These are phyloP conservation scores for Lactifluus hygrophoroides DNA, from an alignment of 768 basidiomycete genomes.

Conservation along the genomic window DNA sequence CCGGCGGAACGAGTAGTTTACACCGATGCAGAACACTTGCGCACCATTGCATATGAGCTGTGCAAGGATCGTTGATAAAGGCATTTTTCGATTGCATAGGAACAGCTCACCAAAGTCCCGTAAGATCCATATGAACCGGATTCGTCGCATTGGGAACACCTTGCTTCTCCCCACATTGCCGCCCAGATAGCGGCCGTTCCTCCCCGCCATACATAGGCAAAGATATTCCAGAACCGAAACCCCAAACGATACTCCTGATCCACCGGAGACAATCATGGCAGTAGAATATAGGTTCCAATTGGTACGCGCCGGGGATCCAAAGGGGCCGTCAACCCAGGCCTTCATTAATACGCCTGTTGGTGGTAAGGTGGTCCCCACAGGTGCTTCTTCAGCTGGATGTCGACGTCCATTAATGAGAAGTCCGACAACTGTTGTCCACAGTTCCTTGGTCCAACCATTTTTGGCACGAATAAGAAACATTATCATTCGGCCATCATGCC, in stretches of 20 bases:
- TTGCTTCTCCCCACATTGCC: slow-evolving; percentile 38
- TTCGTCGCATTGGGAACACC: slow-evolving; percentile 38
- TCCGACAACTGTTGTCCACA: slow-evolving; percentile 48
- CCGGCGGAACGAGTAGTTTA: slow-evolving; percentile 41
- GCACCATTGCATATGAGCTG: slow-evolving; percentile 74
- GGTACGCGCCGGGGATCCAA: slow-evolving; percentile 53
- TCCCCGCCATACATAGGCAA: slow-evolving; percentile 47
- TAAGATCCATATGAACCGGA: slow-evolving; percentile 71
- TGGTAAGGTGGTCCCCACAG: slow-evolving; percentile 29
- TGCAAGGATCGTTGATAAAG: neutral
- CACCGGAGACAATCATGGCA: slow-evolving; percentile 58
- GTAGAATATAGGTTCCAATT: slow-evolving; percentile 52
- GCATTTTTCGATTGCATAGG: neutral
- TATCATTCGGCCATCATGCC: slow-evolving; percentile 45
- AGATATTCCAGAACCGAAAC: slow-evolving; percentile 57
- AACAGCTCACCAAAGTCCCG: slow-evolving; percentile 58
- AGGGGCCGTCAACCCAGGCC: slow-evolving; percentile 58
- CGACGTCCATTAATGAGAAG: slow-evolving; percentile 28
- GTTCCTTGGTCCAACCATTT: slow-evolving; percentile 56
- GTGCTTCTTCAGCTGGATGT: slow-evolving; percentile 27
- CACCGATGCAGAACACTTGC: slow-evolving; percentile 58
- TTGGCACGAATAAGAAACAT: slow-evolving; percentile 62
- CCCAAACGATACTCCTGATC: slow-evolving; percentile 70
- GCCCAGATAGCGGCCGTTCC: slow-evolving; percentile 43
- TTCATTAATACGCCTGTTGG: slow-evolving; percentile 43